Conservation (phyloP, 208 protist genomes). For the Leishmania lainsoni region DNA sequence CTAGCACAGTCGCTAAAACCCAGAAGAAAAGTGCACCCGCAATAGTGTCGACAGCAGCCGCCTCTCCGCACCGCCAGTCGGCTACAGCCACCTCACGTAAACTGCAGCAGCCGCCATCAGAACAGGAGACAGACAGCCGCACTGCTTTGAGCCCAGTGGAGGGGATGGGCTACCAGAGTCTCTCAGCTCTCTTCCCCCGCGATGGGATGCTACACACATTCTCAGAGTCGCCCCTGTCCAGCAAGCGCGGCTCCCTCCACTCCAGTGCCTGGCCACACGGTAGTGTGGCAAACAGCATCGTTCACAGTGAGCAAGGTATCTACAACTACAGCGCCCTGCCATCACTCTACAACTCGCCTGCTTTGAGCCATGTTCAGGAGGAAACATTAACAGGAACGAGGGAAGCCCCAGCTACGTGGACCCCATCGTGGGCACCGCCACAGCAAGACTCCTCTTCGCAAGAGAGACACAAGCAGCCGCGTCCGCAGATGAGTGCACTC, state of each 20-base stretch:
- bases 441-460: background rate
- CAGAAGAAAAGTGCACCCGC: background rate
- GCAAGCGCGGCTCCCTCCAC: background rate
- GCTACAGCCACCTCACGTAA: conserved; percentile 3
- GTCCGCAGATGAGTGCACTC: conserved; percentile 2
- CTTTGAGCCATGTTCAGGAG: conserved; percentile 19
- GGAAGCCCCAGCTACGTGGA: background rate
- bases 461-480: conserved; percentile 9
- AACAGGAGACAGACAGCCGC: background rate
- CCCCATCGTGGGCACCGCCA: background rate
- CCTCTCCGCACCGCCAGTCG: background rate
- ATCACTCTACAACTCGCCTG: conserved; percentile 28
- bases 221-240: background rate
- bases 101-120: conserved; percentile 1
- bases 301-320: conserved; percentile 26
- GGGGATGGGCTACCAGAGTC: background rate
- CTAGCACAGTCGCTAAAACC: background rate
- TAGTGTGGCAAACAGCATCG: conserved; percentile 17
- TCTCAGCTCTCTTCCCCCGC: background rate
- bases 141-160: background rate
- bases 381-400: conserved; percentile 1
- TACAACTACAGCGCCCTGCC: conserved; percentile 31
- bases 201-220: background rate
- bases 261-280: background rate
- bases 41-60: background rate